Conservation (phyloP, 2,329 filamentous ascomycete genomes). For the Eurotiales sp. region DNA sequence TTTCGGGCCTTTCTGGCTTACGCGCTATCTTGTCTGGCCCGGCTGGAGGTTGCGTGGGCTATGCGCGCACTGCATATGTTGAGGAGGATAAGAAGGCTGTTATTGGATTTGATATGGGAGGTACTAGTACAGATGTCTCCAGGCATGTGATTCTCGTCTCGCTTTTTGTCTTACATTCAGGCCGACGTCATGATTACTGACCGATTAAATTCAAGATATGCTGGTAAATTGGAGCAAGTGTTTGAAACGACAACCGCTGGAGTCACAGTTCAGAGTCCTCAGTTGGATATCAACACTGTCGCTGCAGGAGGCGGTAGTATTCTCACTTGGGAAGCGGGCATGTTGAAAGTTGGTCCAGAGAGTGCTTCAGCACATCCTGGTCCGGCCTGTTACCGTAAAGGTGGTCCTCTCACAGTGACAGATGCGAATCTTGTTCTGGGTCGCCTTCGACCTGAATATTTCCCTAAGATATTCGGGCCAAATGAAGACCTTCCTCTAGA, state of each 20-base stretch:
- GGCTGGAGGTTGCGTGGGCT: slow-evolving; percentile 2
- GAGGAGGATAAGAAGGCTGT: slow-evolving; percentile 55
- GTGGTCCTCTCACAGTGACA: neutral
- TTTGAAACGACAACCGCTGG: slow-evolving; percentile 92
- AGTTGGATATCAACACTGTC: slow-evolving; percentile 48
- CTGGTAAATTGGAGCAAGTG: slow-evolving; percentile 81
- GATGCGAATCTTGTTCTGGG: neutral
- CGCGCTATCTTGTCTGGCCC: slow-evolving; percentile 64
- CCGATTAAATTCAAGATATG: neutral
- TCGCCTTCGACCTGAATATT: slow-evolving; percentile 33
- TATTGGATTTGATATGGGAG: slow-evolving; percentile 73
- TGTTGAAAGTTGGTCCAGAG: slow-evolving; percentile 3
- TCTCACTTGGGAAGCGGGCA: neutral
- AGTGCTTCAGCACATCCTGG: slow-evolving; percentile 2
- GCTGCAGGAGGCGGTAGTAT: neutral
- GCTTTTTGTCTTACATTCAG: too few relatives aligned
- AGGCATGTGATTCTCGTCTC: slow-evolving; percentile 75
- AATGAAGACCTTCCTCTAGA: slow-evolving; percentile 77
- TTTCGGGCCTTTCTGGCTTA: slow-evolving; percentile 69
- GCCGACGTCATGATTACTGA: neutral
- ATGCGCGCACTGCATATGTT: neutral
- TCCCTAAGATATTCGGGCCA: slow-evolving; percentile 86
- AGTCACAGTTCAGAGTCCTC: slow-evolving; percentile 89
- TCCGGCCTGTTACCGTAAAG: slow-evolving; percentile 1
- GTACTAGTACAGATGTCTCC: slow-evolving; percentile 84